A percentile compares a stretch with the other conserved stretches of the same genome.
These are phyloP conservation scores for Turritis glabra DNA, from an alignment of 345 rosid species.

Conservation along the genomic window DNA sequence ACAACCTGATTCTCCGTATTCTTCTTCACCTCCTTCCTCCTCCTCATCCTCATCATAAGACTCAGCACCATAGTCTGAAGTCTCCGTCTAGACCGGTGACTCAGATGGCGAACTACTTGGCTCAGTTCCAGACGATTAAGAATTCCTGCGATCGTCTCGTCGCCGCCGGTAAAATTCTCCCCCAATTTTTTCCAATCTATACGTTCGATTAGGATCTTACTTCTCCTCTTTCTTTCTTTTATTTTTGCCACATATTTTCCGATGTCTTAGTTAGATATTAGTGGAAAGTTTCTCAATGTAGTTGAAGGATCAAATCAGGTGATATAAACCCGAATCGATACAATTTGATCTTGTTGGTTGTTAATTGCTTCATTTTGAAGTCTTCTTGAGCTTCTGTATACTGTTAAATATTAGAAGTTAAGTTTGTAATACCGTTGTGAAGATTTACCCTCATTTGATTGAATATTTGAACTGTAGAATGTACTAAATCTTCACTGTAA, in stretches of 20 bases:
- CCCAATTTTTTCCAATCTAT: background rate
- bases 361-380: background rate
- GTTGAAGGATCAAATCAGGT: background rate
- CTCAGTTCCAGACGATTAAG: conserved; percentile 91
- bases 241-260: conserved; percentile 10
- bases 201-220: conserved; percentile 26
- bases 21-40: no score
- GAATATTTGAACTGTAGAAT: background rate
- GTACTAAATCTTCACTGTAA: background rate
- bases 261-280: conserved; percentile 25
- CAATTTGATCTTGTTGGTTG: no score
- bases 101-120: conserved; percentile 88
- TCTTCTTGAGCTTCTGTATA: conserved; percentile 15
- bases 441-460: conserved; percentile 7
- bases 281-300: conserved; percentile 7
- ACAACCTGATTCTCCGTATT: no score
- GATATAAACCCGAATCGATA: background rate
- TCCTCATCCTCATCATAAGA: no score
- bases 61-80: no score
- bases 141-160: conserved; percentile 72
- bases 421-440: background rate
- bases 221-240: background rate
- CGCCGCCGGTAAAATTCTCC: conserved; percentile 65
- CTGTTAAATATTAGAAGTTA: background rate
- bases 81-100: no score